Evolutionary conservation across 2,329 filamentous ascomycete genomes (phyloP), one percentile per base, ranked within the genome.

Genomic region (Cordyceps farinosa): DNA sequence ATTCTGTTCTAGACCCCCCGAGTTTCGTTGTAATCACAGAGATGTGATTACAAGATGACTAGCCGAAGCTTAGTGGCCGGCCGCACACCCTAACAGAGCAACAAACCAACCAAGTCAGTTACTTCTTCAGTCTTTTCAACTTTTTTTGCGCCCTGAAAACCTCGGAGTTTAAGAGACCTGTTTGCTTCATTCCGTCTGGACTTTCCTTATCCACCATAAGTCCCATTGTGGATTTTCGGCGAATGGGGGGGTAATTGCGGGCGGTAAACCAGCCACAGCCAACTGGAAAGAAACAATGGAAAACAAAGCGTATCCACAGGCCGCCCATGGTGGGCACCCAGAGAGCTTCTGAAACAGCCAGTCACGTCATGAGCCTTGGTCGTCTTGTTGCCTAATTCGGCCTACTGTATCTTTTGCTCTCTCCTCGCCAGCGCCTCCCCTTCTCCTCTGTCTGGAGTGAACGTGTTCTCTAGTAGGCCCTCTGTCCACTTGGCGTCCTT

Each of bases 281-380:
- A 22, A 48, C 45, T 48, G 45, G 45, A 48, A 29, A 48, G 42
- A 45, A 45, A 45, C 42, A 45, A 45, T 45, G 2, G 13, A 40
- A 40, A 9, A 13, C 32, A 53, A 38, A 53, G n/a, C 5, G n/a
- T 13, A 7, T 53, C 52, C 52, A 42, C 52, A 40, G 22, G 36
- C 51, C 9, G 34, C 36, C 42, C 42, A 45, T 44, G 40, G 40
- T 44, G 40, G 36, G 22, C 22, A n/a, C 32, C 51, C 10, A 11
- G 11, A 53, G n/a, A 38, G 22, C 27, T 34, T 56, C 17, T 45
- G 40, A 56, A 56, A 56, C 53, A 32, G 53, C 40, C 53, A 56
- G 40, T 56, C 29, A 56, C 53, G 53, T 56, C 53, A 45, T 56
- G 53, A 34, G 53, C 22, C 15, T 55, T 15, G 3, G 11, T 44